These are phyloP conservation scores for Erodium moschatum DNA, from an alignment of 441 rosid species.

Conservation along the genomic window DNA sequence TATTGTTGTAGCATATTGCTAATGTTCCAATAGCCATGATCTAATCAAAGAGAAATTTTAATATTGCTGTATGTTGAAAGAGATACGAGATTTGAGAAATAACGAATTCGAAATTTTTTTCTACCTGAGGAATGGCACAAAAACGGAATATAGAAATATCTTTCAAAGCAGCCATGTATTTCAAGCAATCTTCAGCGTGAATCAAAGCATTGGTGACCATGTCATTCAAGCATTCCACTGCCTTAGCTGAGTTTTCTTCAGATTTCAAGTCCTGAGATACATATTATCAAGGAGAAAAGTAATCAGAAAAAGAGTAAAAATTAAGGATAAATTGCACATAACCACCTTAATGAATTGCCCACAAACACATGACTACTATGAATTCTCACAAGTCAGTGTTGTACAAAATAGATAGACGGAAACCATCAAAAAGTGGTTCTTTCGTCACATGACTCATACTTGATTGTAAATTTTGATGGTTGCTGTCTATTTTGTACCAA, in stretches of 20 bases:
- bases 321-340: too few species aligned
- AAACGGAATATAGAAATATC: constrained; percentile 67
- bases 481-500: too few species aligned
- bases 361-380: too few species aligned
- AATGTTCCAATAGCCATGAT: constrained; percentile 93
- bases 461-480: too few species aligned
- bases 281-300: constrained; percentile 7
- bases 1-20: constrained; percentile 76
- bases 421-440: too few species aligned
- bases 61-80: background rate
- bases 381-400: too few species aligned
- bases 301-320: constrained; percentile 9
- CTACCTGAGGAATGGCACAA: constrained; percentile 87
- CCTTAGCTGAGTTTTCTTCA: constrained; percentile 63
- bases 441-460: too few species aligned
- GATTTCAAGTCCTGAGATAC: constrained; percentile 60
- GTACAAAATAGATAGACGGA: too few species aligned
- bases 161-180: constrained; percentile 50
- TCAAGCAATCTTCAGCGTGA: constrained; percentile 70
- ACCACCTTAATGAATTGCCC: too few species aligned
- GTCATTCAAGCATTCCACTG: constrained; percentile 86
- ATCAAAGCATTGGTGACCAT: constrained; percentile 75
- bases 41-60: constrained; percentile 30
- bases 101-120: background rate
- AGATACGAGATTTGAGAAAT: background rate